Base-by-base conservation (phyloP, 2,329 filamentous ascomycete genomes). In the Neopestalotiopsis clavispora region DNA sequence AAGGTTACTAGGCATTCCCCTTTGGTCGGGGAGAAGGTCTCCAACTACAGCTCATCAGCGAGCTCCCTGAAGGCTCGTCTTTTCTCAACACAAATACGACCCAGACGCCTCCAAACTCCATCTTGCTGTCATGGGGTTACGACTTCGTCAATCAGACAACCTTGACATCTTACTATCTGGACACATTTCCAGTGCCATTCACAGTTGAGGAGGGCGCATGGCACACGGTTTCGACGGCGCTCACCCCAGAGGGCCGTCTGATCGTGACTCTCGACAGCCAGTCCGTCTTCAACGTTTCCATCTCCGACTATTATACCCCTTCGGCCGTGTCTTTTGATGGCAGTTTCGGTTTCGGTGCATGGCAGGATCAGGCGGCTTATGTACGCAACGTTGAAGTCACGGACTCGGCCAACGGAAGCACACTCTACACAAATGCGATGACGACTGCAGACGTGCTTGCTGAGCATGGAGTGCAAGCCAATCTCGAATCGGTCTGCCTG, bases 331-430 rank as follows among this genome's bases (percentile, higher is more conserved):
- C 66, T 10, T 72, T 74, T n/a, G 59, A 45, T n/a, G 80, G 80
- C 10, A 75, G 77, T 1, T 83, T 79, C 69, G 81, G 80, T 0
- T 82, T 84, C 61, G 82, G 83, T 0, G 78, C 78, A 0, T 83
- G 75, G 71, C 77, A 82, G 65, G 81, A 83, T 61, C 80, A 84
- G 20, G 71, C 71, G 2, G 77, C 78, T 1, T 79, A 79, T 61
- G 71, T 81, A 67, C 78, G 74, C 40, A 77, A 83, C 70, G 78
- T 82, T 5, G 34, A 45, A 3, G 76, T 78, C 4, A 66, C 67
- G 14, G 72, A 75, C 17, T 71, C 76, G 0, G 45, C 45, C 2
- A 81, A 80, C 59, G 76, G 77, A 1, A 76, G 75, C 1, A 34
- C 69, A 1, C 60, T 82, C 3, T 82, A 82, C 69, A 67, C 71